Evolutionary conservation across 345 rosid genomes (phyloP).

Genomic region (Litchi chinensis): DNA sequence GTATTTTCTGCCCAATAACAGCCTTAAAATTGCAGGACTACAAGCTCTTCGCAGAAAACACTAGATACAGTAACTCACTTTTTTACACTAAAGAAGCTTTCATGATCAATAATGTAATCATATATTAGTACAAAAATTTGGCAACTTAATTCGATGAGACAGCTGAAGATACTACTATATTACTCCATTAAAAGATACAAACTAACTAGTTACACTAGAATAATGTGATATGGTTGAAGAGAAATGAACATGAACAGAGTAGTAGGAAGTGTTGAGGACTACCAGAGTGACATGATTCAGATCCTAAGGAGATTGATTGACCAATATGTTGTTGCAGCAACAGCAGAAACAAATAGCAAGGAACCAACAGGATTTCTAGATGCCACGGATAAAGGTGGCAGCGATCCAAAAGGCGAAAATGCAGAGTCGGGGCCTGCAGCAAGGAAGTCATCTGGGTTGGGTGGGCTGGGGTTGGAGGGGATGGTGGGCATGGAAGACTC

Average conservation of each 20-base stretch:
- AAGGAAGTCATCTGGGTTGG: slow-evolving; percentile 59
- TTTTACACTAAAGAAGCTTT: not conserved
- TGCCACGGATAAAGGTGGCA: slow-evolving; percentile 42
- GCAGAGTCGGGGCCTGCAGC: slow-evolving; percentile 51
- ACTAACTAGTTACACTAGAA: slow-evolving; percentile 16
- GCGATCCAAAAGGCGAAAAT: slow-evolving; percentile 47
- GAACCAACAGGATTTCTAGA: slow-evolving; percentile 16
- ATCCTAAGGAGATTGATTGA: slow-evolving; percentile 24
- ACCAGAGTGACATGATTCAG: not conserved
- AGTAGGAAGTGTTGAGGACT: not conserved
- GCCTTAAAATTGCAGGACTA: not conserved
- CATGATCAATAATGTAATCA: not conserved
- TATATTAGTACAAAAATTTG: not conserved
- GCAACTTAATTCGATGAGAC: not conserved
- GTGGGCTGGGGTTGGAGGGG: slow-evolving; percentile 82
- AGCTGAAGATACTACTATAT: not conserved
- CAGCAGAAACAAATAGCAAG: slow-evolving; percentile 9
- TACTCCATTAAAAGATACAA: slow-evolving; percentile 4
- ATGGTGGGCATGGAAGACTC: slow-evolving; percentile 69
- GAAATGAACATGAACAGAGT: not conserved
- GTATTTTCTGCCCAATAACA: not conserved
- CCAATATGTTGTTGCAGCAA: slow-evolving; percentile 20
- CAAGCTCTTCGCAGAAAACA: not conserved
- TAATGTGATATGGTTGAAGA: slow-evolving; percentile 11
- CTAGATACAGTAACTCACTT: not conserved